Evolutionary conservation across 768 basidiomycete genomes (phyloP), one percentile per base, ranked within the genome.

Genomic region (Hypholoma fasciculare): DNA sequence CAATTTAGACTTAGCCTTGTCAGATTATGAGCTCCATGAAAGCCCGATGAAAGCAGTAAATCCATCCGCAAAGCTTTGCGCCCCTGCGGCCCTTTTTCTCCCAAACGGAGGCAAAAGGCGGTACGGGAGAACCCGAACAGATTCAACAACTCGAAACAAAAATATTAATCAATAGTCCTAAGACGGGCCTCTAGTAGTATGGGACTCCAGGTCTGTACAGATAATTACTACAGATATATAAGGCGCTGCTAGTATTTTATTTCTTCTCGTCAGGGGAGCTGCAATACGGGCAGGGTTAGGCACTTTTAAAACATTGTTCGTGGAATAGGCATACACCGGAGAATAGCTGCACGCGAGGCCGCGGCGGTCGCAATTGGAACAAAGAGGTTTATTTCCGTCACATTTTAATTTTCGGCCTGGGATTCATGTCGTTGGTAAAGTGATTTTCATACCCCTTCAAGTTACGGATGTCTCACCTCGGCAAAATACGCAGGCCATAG

Each of bases 401-500:
- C 89, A 90, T 71, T 89, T 90, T 54, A 90, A 69, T 70, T 89
- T 89, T 59, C 88, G 78, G 5, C 84, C 88, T 89, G 54, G 7
- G 20, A 30, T 9, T 30, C 11, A 49, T 39, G 14, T 46, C 38
- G 6, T 50, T 37, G 57, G 43, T 27, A 54, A 57, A 13, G 56
- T 55, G 38, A 14, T 36, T 26, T 17, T 51, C 44, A 17, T 13
- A 36, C 30, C 30, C 27, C 20, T 38, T 13, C 34, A 49, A 42
- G 11, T 43, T 42, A 61, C 20, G 26, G 20, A 52, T 9, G 56
- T 50, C 71, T 56, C 62, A 86, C 88, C 85, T 70, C 89, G 76
- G 68, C 89, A 90, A 65, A 90, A 90, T 54, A 81, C 79, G 65
- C 89, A 90, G 7, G 89, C 89, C 86, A 90, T 88, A 0, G 84